phyloP scores from a whole-genome alignment of 768 basidiomycete genomes.

The Rhizopogon vinicolor region DNA sequence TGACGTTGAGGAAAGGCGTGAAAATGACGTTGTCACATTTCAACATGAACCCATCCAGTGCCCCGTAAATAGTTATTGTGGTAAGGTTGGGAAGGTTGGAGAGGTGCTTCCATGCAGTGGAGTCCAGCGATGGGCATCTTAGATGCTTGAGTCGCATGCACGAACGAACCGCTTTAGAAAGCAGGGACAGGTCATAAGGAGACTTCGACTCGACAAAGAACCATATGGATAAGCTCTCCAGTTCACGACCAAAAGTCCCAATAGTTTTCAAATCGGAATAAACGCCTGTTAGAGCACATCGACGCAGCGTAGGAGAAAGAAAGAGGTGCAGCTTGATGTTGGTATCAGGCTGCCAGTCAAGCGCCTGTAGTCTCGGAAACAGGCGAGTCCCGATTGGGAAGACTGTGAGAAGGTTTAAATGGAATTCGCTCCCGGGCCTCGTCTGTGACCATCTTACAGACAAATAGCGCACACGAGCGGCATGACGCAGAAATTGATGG shows the following conservation, averaged over 20 bases:
- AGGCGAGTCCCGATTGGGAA: background rate
- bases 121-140: background rate
- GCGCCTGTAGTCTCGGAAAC: background rate
- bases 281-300: background rate
- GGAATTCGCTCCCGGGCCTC: too few species aligned
- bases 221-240: background rate
- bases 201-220: fast-evolving
- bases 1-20: background rate
- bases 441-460: too few species aligned
- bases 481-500: background rate
- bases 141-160: background rate
- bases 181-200: background rate
- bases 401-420: background rate
- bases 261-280: background rate
- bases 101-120: background rate
- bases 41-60: too few species aligned
- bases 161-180: background rate
- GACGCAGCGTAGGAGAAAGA: background rate
- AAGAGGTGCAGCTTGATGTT: background rate
- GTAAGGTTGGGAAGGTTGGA: background rate
- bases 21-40: background rate
- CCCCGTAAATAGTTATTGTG: background rate
- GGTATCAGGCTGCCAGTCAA: background rate
- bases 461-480: background rate
- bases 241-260: background rate